Percentiles rank a stretch among this genome's conserved stretches.
phyloP scores from a whole-genome alignment of 768 basidiomycete genomes.

The Suillus plorans region DNA sequence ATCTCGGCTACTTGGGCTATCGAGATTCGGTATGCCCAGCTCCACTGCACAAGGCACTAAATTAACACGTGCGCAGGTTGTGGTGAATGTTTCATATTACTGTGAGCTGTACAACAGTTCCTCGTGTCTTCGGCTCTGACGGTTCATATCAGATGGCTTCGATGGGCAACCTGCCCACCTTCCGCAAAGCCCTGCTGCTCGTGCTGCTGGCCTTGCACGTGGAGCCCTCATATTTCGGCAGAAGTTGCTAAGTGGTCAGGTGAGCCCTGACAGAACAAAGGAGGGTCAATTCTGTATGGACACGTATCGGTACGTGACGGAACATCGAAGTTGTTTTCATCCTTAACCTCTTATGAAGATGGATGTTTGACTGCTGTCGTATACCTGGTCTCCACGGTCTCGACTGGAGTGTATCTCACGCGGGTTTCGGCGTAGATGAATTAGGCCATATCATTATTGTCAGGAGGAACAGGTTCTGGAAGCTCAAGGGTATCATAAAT shows the following conservation, averaged over 20 bases:
- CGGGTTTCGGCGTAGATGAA: slow-evolving; percentile 44
- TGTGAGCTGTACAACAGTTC: slow-evolving; percentile 47
- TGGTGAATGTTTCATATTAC: slow-evolving; percentile 93
- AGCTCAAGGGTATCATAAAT: slow-evolving; percentile 57
- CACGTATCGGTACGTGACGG: slow-evolving; percentile 60
- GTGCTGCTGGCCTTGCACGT: slow-evolving; percentile 72
- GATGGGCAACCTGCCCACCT: slow-evolving; percentile 62
- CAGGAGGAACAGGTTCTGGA: slow-evolving; percentile 86
- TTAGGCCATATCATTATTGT: slow-evolving; percentile 83
- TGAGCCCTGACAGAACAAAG: slow-evolving; percentile 64
- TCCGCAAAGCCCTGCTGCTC: slow-evolving; percentile 53
- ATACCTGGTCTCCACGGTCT: slow-evolving; percentile 70
- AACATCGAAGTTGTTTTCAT: neutral
- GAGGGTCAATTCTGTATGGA: slow-evolving; percentile 84
- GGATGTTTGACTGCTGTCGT: slow-evolving; percentile 93
- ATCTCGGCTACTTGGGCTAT: slow-evolving; percentile 77
- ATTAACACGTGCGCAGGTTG: slow-evolving; percentile 48
- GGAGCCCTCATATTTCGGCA: slow-evolving; percentile 75
- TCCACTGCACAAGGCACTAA: slow-evolving; percentile 5
- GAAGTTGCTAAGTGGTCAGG: slow-evolving; percentile 61
- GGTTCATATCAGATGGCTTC: slow-evolving; percentile 66
- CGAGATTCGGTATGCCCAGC: slow-evolving; percentile 67
- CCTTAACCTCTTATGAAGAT: slow-evolving; percentile 40
- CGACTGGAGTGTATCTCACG: slow-evolving; percentile 77
- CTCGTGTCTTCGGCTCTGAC: slow-evolving; percentile 10